Base-by-base conservation (phyloP, 129 eudicot species). In the Tagetes patula region DNA sequence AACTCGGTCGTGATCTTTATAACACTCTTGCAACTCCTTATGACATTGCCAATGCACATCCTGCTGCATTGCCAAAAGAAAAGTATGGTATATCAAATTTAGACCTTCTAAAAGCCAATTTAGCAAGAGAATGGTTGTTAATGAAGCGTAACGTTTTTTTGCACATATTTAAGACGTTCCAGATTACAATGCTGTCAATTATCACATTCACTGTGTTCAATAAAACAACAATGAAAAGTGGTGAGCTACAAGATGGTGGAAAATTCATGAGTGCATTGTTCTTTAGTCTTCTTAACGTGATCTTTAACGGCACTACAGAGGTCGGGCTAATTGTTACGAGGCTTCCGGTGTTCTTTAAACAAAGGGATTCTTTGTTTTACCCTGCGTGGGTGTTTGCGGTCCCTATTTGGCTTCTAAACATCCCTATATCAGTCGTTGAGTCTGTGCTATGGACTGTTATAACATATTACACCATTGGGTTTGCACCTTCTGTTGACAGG, bases 321-420 rank as follows among this genome's bases (percentile, higher is more conserved):
- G 87, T 95, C 3, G 78, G 88, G 9, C 68, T 95, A 30, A 88
- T 88, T 63, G 86, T 88, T 20, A 4, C 80, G 13, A 95, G 88
- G 66, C 99, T 95, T 74, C 97, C 97, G 0, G 89, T 88, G 67
- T 90, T 95, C 54, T 95, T 83, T 77, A 90, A 95, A 88, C 99
- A 95, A 49, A 60, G 97, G 42, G 99, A 95, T 83, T 87, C 85
- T 53, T 85, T 89, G 3, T 90, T 95, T 60, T 95, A 61, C 58
- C 99, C 99, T 58, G 79, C 99, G 11, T 95, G 99, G 99, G 84
- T 91, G 54, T 87, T 82, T 71, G 43, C 89, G 13, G 46, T 87
- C 62, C 94, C 94, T 34, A 66, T 85, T 8, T 85, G 96, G 99
- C 55, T 95, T 45, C 89, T 95, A 40, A 95, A 88, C 73, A 84